Conservation (phyloP, 768 basidiomycete genomes). For the Hydnum rufescens region DNA sequence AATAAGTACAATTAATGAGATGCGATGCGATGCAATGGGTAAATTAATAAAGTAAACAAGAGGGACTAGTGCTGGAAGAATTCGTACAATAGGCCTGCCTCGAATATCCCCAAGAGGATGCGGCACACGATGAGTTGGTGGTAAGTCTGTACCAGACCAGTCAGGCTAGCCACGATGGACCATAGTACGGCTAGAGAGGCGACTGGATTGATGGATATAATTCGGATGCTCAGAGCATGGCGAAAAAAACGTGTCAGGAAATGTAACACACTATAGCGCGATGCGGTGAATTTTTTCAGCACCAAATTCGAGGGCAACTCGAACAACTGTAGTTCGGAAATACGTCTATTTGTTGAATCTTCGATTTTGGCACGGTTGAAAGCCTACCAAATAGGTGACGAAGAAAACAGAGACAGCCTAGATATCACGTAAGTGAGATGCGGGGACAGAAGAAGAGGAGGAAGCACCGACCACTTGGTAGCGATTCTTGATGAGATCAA, state of each 20-base stretch:
- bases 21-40: background rate
- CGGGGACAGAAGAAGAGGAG: background rate
- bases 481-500: constrained; percentile 1
- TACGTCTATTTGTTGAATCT: background rate
- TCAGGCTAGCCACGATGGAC: constrained; percentile 4
- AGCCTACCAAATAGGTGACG: constrained; percentile 3
- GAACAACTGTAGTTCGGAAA: background rate
- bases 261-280: constrained; percentile 3
- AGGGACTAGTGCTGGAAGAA: background rate
- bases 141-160: constrained; percentile 6
- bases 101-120: constrained; percentile 6
- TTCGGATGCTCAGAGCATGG: background rate
- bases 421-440: background rate
- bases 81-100: constrained; percentile 7
- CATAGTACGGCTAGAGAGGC: constrained; percentile 1
- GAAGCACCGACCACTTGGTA: constrained; percentile 8
- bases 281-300: constrained; percentile 4
- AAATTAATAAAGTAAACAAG: background rate
- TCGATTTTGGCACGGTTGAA: background rate
- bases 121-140: constrained; percentile 3
- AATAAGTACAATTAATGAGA: too few relatives aligned
- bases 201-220: background rate
- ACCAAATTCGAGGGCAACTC: background rate
- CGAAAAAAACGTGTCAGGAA: background rate
- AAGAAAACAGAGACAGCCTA: constrained; percentile 7